phyloP scores from a whole-genome alignment of 192 early-diverging fungal genomes.

The Mortierella antarctica region DNA sequence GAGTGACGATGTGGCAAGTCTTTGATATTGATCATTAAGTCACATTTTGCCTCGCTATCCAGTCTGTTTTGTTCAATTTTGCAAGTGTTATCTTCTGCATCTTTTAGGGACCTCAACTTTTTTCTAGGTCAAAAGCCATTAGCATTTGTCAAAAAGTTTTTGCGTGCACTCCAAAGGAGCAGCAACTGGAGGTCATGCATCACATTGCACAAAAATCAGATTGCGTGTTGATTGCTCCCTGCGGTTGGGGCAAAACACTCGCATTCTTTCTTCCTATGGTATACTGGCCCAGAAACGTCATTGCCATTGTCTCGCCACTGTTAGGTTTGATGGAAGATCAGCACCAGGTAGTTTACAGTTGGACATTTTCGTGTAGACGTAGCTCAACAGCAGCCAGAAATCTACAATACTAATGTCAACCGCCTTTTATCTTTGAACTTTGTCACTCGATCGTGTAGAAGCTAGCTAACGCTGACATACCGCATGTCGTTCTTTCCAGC shows the following conservation, averaged over 20 bases:
- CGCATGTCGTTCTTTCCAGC: slow-evolving; percentile 7
- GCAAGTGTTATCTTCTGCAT: slow-evolving; percentile 1
- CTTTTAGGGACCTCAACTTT: slow-evolving; percentile 9
- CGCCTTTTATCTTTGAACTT: slow-evolving; percentile 4
- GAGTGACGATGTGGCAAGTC: slow-evolving; percentile 17
- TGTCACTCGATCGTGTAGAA: slow-evolving; percentile 8
- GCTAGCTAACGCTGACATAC: slow-evolving; percentile 12
- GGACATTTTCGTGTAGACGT: too few species aligned
- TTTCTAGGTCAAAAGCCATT: slow-evolving; percentile 24
- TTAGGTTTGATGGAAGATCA: slow-evolving; percentile 30
- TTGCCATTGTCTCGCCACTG: slow-evolving; percentile 21
- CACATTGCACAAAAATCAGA: slow-evolving; percentile 13
- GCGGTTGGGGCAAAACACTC: slow-evolving; percentile 25
- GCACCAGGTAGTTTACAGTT: not conserved
- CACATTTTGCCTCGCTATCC: not conserved
- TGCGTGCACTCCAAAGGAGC: slow-evolving; percentile 19
- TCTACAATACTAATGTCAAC: not conserved
- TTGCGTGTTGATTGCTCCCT: slow-evolving; percentile 30
- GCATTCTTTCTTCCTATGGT: slow-evolving; percentile 29
- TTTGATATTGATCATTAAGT: not conserved
- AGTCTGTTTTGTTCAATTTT: not conserved
- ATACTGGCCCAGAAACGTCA: not conserved
- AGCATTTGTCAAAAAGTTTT: slow-evolving; percentile 12
- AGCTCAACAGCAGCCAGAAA: not conserved
- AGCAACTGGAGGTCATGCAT: slow-evolving; percentile 20